Base-by-base conservation (phyloP, 2,329 filamentous ascomycete species). In the Tolypocladium album region DNA sequence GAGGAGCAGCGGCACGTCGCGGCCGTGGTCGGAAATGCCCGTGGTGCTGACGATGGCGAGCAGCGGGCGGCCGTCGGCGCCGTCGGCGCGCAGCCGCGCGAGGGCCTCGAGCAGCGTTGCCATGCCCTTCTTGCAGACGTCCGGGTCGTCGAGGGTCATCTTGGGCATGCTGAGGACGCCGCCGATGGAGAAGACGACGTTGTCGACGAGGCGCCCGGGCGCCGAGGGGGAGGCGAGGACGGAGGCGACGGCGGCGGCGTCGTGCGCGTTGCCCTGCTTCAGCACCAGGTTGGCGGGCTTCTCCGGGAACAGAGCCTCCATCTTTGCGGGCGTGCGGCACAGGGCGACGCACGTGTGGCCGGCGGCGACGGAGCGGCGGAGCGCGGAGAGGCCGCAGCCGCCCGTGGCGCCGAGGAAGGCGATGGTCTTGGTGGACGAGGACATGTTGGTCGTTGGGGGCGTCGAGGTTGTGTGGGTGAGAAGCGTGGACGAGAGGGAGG, bases 401-500 rank as follows among this genome's bases (percentile, higher is more conserved):
- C 70, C 72, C 5, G 76, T 78, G 62, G 76, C 73, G 61, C 78
- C 78, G 64, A 79, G 72, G 67, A 78, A 68, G 62, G 67, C 65
- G 58, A 69, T 67, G 39, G 64, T 65, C 64, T 63, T 62, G 56
- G 61, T 58, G 57, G 64, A 24, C 43, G 63, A 61, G 62, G 65
- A 63, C 22, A 58, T 53, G 13, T 9, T 20, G 45, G 12, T 4
- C 2, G 24, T 31, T 5, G 4, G 31, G 31, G 12, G 11, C 15
- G 42, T 31, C 7, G 7, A 17, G 4, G 47, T 7, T 31, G 43
- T 50, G 47, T 2, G 5, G 12, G 22, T 5, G 27, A 5, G 27
- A 31, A 31, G 27, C 27, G 27, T 31, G 27, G 27, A 31, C 27
- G 27, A 31, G 27, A 31, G 27, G 27, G 27, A 31, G 27, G 12